These are phyloP conservation scores for Talaromyces sp. DNA, from an alignment of 2,329 filamentous ascomycete species.

Conservation along the genomic window DNA sequence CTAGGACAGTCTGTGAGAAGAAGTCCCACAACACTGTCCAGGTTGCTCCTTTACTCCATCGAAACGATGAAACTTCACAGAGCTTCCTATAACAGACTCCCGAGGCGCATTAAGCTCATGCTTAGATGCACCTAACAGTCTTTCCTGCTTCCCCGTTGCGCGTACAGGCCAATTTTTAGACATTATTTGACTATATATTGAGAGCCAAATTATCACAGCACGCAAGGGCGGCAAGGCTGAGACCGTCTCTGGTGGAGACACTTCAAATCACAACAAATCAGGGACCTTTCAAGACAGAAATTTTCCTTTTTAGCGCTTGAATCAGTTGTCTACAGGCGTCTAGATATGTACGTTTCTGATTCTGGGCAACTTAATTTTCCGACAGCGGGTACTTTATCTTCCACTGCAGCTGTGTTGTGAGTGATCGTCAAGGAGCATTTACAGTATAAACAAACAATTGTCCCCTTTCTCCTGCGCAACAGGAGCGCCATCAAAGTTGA, in stretches of 20 bases:
- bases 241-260: neutral
- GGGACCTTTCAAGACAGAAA: neutral
- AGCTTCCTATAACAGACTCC: constrained; percentile 2
- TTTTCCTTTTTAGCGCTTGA: neutral
- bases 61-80: constrained; percentile 2
- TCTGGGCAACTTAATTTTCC: constrained; percentile 8
- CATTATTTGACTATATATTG: neutral
- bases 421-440: constrained; percentile 10
- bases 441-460: neutral
- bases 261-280: constrained; percentile 5
- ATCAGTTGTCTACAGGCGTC: neutral
- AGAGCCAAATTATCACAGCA: neutral
- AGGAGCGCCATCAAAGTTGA: neutral
- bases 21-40: neutral
- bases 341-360: neutral
- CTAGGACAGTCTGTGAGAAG: neutral
- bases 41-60: neutral
- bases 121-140: constrained; percentile 8
- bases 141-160: constrained; percentile 9
- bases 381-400: constrained; percentile 1
- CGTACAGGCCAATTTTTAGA: neutral
- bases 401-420: neutral
- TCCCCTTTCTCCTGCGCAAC: constrained; percentile 14
- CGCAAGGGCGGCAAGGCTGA: constrained; percentile 16
- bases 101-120: constrained; percentile 5